Percentiles rank a stretch among this genome's conserved stretches.
Evolutionary conservation across 2,329 filamentous ascomycete genomes (phyloP).

Genomic region (Amesomyces nigricolor): DNA sequence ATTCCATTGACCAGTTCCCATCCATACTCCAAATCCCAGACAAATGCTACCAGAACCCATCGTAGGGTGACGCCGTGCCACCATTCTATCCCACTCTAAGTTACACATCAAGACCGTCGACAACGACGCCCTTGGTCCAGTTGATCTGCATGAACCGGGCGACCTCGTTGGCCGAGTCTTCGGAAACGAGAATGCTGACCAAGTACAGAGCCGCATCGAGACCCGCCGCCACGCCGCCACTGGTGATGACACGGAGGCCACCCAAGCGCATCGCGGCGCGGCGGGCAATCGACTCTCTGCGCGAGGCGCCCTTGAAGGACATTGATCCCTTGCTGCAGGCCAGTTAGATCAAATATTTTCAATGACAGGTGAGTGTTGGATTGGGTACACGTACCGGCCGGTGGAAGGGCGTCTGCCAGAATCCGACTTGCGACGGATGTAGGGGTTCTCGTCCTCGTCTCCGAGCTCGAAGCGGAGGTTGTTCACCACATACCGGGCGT

Average conservation of each 20-base stretch:
- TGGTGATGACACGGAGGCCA: slow-evolving; percentile 69
- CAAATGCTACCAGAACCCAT: neutral
- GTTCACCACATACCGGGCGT: slow-evolving; percentile 80
- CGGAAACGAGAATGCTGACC: slow-evolving; percentile 73
- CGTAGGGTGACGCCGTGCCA: slow-evolving; percentile 4
- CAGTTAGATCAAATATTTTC: slow-evolving; percentile 6
- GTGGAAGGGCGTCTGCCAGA: slow-evolving; percentile 55
- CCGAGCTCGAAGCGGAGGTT: slow-evolving; percentile 82
- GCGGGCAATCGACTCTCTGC: slow-evolving; percentile 74
- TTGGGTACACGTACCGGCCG: slow-evolving; percentile 46
- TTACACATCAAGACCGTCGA: slow-evolving; percentile 79
- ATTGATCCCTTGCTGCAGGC: slow-evolving; percentile 69
- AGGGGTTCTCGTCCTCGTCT: slow-evolving; percentile 76
- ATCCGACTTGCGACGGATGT: slow-evolving; percentile 71
- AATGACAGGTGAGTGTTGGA: too few species aligned
- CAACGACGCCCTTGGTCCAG: slow-evolving; percentile 80
- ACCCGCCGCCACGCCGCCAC: slow-evolving; percentile 71
- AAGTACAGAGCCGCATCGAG: slow-evolving; percentile 81
- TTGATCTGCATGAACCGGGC: slow-evolving; percentile 72
- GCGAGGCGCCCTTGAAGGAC: slow-evolving; percentile 66
- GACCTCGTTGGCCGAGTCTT: slow-evolving; percentile 70
- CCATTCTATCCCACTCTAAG: slow-evolving; percentile 11
- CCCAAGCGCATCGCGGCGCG: slow-evolving; percentile 69
- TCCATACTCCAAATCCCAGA: neutral
- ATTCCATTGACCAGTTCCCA: neutral